Evolutionary conservation across 306 rosid genomes (phyloP), one percentile per base, ranked within the genome.

Genomic region (Trifolium dubium): DNA sequence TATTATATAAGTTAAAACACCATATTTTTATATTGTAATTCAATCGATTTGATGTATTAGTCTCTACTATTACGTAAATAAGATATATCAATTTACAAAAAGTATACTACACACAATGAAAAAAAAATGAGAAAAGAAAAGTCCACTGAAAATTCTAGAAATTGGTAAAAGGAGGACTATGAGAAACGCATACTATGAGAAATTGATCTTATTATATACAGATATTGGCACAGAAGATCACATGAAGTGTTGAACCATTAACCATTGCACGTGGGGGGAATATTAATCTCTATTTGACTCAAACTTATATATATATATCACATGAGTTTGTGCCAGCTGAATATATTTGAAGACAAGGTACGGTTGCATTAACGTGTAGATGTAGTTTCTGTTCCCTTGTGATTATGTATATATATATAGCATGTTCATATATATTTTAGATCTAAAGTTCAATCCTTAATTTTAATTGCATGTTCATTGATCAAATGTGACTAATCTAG

Each of bases 191-290:
- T 68, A 72, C 37, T 46, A 11, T 68, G 62, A 54, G 62, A 61
- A 58, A 80, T 23, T 23, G 81, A 74, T 74, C 81, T 71, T 14
- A 65, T 69, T 47, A 77, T 73, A n/a, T n/a, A n/a, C n/a, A 64
- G 78, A 77, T 72, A 67, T 5, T 73, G 85, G 74, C 62, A 72
- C 46, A 73, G 83, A 73, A 84, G 69, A 71, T 86, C 85, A 77
- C 89, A 75, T 71, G 83, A 82, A 65, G 46, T 77, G 77, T 74
- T 70, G 84, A 79, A 77, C 67, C 39, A 70, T 72, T 80, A 76
- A 66, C 1, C 62, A 65, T 28, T 68, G 81, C 87, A 85, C 87
- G 85, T 85, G 89, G 76, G 86, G 69, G 80, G 39, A 74, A 76
- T 70, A 72, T 69, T 49, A 49, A 49, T n/a, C 68, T 71, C 64